A percentile compares a stretch with the other conserved stretches of the same genome.
Conservation (phyloP, 2,329 filamentous ascomycete genomes). For the Sphaerulina vaccinii region DNA sequence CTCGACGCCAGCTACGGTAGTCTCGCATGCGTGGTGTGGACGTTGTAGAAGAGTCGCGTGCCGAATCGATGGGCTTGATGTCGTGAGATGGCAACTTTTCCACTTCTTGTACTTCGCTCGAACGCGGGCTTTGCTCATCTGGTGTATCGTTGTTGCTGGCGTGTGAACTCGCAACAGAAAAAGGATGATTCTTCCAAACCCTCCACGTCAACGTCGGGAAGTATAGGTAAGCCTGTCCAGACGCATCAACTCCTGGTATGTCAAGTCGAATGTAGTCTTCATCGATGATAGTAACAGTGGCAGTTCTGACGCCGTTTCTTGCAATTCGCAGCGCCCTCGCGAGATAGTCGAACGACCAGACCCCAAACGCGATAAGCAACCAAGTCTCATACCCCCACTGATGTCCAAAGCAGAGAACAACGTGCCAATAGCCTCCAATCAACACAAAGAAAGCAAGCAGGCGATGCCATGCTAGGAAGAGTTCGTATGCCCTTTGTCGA, state of each 20-base stretch:
- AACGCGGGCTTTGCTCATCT: neutral
- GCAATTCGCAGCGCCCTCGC: slow-evolving; percentile 42
- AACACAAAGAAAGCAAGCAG: slow-evolving; percentile 43
- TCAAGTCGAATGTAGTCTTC: slow-evolving; percentile 44
- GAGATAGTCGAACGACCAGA: slow-evolving; percentile 51
- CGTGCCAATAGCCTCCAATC: slow-evolving; percentile 48
- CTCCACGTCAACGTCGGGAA: slow-evolving; percentile 48
- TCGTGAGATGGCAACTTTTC: slow-evolving; percentile 7
- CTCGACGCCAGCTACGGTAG: too few species aligned
- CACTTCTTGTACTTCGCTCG: neutral
- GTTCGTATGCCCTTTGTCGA: slow-evolving; percentile 43
- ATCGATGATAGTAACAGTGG: slow-evolving; percentile 39
- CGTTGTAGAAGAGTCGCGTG: neutral
- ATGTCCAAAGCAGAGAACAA: slow-evolving; percentile 38
- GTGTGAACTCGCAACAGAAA: slow-evolving; percentile 42
- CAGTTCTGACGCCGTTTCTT: slow-evolving; percentile 40
- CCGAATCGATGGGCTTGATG: neutral
- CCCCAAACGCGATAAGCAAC: slow-evolving; percentile 45
- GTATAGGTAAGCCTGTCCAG: slow-evolving; percentile 48
- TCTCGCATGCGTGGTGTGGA: neutral
- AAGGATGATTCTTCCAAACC: slow-evolving; percentile 57
- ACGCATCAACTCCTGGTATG: slow-evolving; percentile 42
- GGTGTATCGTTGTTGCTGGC: neutral
- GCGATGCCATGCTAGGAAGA: slow-evolving; percentile 49
- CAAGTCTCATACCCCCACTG: slow-evolving; percentile 51